These are phyloP conservation scores for Pseudocercospora cruenta DNA, from an alignment of 2,329 filamentous ascomycete genomes.

Conservation along the genomic window DNA sequence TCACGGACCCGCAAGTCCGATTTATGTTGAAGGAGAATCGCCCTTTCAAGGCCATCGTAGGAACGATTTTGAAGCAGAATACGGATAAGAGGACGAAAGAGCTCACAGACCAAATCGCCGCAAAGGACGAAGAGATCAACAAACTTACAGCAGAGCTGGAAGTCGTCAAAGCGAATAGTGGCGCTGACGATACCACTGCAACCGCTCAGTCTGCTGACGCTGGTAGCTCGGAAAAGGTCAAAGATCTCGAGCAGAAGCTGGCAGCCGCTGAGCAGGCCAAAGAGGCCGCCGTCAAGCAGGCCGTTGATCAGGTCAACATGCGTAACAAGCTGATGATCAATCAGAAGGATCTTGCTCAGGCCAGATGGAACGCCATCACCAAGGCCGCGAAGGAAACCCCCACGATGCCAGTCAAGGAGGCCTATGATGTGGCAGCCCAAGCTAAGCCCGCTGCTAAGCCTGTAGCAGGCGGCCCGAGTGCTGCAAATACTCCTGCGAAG, in stretches of 20 bases:
- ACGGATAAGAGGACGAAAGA: conserved; percentile 47
- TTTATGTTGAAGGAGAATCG: conserved; percentile 56
- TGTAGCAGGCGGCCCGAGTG: conserved; percentile 18
- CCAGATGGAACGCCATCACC: conserved; percentile 77
- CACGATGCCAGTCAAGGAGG: conserved; percentile 78
- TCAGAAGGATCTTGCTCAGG: conserved; percentile 63
- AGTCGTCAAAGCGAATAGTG: neutral
- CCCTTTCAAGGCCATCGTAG: conserved; percentile 57
- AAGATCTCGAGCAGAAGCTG: conserved; percentile 30
- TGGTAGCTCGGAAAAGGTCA: conserved; percentile 4
- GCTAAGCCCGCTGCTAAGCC: conserved; percentile 44
- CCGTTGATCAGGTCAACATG: conserved; percentile 40
- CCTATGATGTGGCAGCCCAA: conserved; percentile 79
- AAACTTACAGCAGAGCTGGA: conserved; percentile 28
- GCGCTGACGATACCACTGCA: neutral
- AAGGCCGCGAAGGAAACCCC: conserved; percentile 85
- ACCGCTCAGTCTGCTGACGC: neutral
- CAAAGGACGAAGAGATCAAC: conserved; percentile 38
- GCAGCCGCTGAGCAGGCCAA: conserved; percentile 35
- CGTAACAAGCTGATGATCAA: conserved; percentile 77
- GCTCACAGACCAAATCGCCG: conserved; percentile 39
- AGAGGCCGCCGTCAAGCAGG: conserved; percentile 44
- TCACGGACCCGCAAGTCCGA: conserved; percentile 55
- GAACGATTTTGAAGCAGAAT: conserved; percentile 51
- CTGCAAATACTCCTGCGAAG: conserved; percentile 23